Conservation (phyloP, 176 grass and related monocot species). For the Carex myosuroides region DNA sequence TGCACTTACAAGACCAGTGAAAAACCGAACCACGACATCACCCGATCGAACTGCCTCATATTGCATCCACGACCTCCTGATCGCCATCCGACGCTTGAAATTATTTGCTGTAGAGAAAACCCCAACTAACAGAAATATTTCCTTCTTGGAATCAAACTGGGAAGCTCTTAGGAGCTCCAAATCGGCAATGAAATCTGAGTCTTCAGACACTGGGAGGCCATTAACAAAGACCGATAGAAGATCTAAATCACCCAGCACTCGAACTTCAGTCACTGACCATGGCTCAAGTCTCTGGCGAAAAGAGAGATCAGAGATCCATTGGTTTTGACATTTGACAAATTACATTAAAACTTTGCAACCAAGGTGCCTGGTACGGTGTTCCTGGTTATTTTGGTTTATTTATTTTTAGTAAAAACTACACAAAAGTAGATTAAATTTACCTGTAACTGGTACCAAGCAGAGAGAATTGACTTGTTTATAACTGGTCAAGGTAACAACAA, state of each 20-base stretch:
- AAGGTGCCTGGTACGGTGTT: background rate
- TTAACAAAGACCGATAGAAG: slow-evolving; percentile 58
- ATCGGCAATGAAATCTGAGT: slow-evolving; percentile 38
- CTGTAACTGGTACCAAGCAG: background rate
- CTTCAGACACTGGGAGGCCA: slow-evolving; percentile 68
- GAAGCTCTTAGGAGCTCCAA: slow-evolving; percentile 53
- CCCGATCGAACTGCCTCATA: slow-evolving; percentile 78
- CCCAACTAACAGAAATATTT: slow-evolving; percentile 52
- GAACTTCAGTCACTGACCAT: slow-evolving; percentile 73
- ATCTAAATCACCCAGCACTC: slow-evolving; percentile 63
- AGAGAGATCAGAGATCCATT: slow-evolving; percentile 17
- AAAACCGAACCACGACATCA: slow-evolving; percentile 65
- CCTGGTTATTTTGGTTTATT: background rate
- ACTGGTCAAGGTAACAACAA: background rate
- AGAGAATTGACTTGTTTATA: background rate
- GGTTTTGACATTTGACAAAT: slow-evolving; percentile 38
- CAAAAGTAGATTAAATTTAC: background rate
- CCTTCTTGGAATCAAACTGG: slow-evolving; percentile 37
- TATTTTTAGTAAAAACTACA: background rate
- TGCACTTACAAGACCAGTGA: slow-evolving; percentile 83
- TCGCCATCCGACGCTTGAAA: slow-evolving; percentile 78
- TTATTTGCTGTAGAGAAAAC: slow-evolving; percentile 90
- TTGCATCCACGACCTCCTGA: slow-evolving; percentile 88
- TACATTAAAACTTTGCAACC: background rate
- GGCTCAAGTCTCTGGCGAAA: slow-evolving; percentile 56